Evolutionary conservation across 2,329 filamentous ascomycete species (phyloP).

Genomic region (Pleomassaria siparia): DNA sequence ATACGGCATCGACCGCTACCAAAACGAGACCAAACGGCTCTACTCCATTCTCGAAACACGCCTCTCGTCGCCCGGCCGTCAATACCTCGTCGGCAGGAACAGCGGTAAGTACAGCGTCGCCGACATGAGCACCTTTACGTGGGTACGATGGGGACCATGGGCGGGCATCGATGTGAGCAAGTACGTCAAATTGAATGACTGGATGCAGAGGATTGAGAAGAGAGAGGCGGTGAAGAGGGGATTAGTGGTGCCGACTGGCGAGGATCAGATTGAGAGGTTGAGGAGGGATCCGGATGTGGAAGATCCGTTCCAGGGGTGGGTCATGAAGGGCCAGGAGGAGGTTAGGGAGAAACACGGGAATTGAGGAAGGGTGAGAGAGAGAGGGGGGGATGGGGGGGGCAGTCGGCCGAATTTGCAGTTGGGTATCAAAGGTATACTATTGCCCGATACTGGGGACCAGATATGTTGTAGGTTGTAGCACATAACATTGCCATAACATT

Average conservation of each 20-base stretch:
- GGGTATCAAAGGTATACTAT: too few relatives aligned
- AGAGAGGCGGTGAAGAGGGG: slow-evolving; percentile 60
- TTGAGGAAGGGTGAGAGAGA: too few relatives aligned
- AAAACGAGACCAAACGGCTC: slow-evolving; percentile 77
- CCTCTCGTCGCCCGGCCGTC: slow-evolving; percentile 52
- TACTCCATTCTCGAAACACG: slow-evolving; percentile 75
- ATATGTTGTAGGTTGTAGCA: too few relatives aligned
- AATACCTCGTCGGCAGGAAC: slow-evolving; percentile 61
- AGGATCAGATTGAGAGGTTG: slow-evolving; percentile 27
- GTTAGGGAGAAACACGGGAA: slow-evolving; percentile 18
- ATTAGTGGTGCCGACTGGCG: slow-evolving; percentile 20
- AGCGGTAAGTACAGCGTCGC: slow-evolving; percentile 60
- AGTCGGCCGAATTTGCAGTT: too few relatives aligned
- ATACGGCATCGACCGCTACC: slow-evolving; percentile 78
- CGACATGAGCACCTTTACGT: slow-evolving; percentile 74
- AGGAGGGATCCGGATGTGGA: slow-evolving; percentile 23
- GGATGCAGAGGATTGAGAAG: slow-evolving; percentile 47
- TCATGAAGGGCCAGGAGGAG: slow-evolving; percentile 24
- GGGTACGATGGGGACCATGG: slow-evolving; percentile 64
- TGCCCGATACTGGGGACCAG: too few relatives aligned
- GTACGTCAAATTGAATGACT: slow-evolving; percentile 59
- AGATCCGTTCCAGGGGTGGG: slow-evolving; percentile 28
- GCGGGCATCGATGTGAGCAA: slow-evolving; percentile 67
- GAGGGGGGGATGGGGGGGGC: too few relatives aligned
- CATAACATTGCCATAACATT: too few relatives aligned